Evolutionary conservation across 768 basidiomycete species (phyloP), one percentile per base, ranked within the genome.

Genomic region (Pilatotrama ljubarskyi): DNA sequence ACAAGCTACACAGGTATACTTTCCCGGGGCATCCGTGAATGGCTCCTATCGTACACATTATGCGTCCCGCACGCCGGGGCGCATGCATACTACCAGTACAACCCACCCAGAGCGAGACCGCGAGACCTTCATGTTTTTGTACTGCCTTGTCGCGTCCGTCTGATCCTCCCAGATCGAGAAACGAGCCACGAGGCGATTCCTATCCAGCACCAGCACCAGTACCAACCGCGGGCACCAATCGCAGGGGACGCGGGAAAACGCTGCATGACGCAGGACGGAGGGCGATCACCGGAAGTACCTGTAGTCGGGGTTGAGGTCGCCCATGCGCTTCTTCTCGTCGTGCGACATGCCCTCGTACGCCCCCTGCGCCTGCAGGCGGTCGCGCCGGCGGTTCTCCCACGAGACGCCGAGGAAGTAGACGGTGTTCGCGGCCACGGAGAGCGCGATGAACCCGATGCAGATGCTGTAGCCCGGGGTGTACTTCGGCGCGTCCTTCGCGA

Each of bases 381-480:
- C 64, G 29, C 68, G 56, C 52, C 51, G 54, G 51, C 58, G 47
- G 61, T 68, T 67, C 59, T 71, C 68, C 44, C 51, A 42, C 24
- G 55, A 51, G 26, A 71, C 55, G 13, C 67, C 69, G 25, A 68
- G 5, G 44, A 63, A 60, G 58, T 71, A 71, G 35, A 67, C 29
- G 47, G 55, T 47, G 59, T 55, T 59, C 37, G 69, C 61, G 42
- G 66, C 5, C 20, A 62, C 53, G 41, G 69, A 67, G 20, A 71
- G 51, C 48, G 62, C 66, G 51, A 67, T 55, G 64, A 71, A 71
- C 29, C 57, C 66, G 60, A 71, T 59, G 62, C 64, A 66, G 53
- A 71, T 58, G 56, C 62, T 61, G 64, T 71, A 71, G 32, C 70
- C 70, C 8, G 60, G 37, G 44, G 62, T 67, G 61, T 68, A 71